Base-by-base conservation (phyloP, 148 eudicot genomes). In the Beta vulgaris region DNA sequence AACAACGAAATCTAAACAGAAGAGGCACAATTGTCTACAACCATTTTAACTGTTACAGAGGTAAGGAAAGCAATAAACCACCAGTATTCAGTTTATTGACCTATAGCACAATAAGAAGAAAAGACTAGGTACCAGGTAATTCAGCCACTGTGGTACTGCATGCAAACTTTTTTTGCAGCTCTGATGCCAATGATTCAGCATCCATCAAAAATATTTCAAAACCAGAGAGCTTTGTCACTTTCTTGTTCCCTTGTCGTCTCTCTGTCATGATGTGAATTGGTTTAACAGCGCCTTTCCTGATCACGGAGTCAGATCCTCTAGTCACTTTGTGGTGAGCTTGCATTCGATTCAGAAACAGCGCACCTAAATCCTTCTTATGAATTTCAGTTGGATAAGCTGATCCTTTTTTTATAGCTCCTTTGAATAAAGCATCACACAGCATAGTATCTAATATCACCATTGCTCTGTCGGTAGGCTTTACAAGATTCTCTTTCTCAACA, bases 91-190 rank as follows among this genome's bases (percentile, higher is more conserved):
- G 40, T 19, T 36, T 39, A 53, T 12, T 12, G 53, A 58, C 67
- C 53, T 44, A 65, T 2, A 21, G 7, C 8, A 26, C 25, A 54
- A 28, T 21, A 31, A 35, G 15, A 70, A 49, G 73, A 26, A 39
- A 69, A 54, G 74, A 76, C 4, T 71, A 46, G n/a, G 59, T 57
- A 61, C 54, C 66, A 53, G 73, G 36, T 42, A 75, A 85, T 82
- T 95, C 98, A 58, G 92, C 86, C 71, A 88, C 87, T 54, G 97
- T 68, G 59, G 96, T 95, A 76, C 98, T 95, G 87, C 98, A 92
- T 48, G 98, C 98, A 82, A 92, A 92, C 83, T 90, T 95, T 83
- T 95, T 95, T 84, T 95, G 98, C 80, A 95, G 80, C 80, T 89
- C 97, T 60, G 97, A 89, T 26, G 93, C 93, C 84, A 95, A 85